These are phyloP conservation scores for Citrus glauca DNA, from an alignment of 345 rosid genomes.

Conservation along the genomic window DNA sequence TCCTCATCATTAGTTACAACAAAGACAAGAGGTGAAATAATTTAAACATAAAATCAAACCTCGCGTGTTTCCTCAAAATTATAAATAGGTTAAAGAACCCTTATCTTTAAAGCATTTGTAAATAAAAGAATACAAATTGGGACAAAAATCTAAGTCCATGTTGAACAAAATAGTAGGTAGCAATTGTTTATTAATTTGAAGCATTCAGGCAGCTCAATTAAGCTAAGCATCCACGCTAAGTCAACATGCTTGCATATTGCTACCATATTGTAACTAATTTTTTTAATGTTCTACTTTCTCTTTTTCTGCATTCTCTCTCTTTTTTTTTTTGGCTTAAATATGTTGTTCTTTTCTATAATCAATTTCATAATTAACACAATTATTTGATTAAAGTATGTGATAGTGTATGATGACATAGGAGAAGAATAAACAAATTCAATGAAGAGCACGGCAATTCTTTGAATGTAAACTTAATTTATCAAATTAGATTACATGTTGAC, in stretches of 20 bases:
- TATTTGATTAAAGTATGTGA: neutral
- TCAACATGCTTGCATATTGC: neutral
- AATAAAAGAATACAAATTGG: neutral
- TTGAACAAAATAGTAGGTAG: neutral
- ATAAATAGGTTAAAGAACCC: neutral
- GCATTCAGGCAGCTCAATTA: slow-evolving; percentile 1
- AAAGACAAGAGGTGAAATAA: neutral
- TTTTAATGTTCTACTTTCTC: neutral
- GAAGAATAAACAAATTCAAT: neutral
- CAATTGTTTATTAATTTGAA: neutral
- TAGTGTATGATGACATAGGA: neutral
- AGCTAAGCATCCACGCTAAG: neutral
- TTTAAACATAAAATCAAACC: neutral
- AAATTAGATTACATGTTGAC: no score
- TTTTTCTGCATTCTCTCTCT: neutral
- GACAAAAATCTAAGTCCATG: neutral
- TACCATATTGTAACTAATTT: neutral
- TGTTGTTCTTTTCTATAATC: neutral
- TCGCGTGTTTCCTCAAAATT: neutral
- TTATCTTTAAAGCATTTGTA: neutral
- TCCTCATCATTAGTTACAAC: neutral
- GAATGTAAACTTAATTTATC: no score
- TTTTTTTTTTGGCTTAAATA: neutral
- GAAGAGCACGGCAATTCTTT: no score
- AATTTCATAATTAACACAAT: neutral